Evolutionary conservation across 805 yeast genomes (phyloP), one percentile per base, ranked within the genome.

Genomic region (Ogataea paraovalis): DNA sequence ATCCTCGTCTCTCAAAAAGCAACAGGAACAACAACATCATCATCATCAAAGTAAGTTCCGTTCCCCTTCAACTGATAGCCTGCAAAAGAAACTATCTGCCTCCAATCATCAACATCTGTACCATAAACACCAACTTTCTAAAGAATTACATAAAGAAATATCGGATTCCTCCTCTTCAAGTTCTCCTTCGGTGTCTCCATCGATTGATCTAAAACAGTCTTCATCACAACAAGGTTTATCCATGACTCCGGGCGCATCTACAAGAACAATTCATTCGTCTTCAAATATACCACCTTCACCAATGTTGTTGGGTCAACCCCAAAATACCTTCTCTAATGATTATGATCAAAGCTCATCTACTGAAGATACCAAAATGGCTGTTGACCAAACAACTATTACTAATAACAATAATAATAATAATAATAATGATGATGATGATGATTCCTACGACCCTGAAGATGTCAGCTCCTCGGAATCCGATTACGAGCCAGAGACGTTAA

Each of bases 401-500:
- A 20, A 37, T 16, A 12, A 19, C 28, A 21, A 5, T 9, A n/a
- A 20, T 21, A 23, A 36, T 22, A 21, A 14, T n/a, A 13, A 42
- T 23, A 42, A 14, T 34, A 22, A 25, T 42, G 18, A 16, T 12
- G 14, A 16, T 20, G 42, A 38, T 20, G 28, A 14, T 12, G 7
- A 16, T 2, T 33, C 42, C 8, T 56, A 55, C 37, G 47, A 53
- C 39, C 57, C 62, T 2, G 66, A 59, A 27, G 65, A 62, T 7
- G 59, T 58, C 20, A 52, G 53, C 19, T 57, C 57, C 20, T 45
- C 51, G 3, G 64, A 60, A n/a, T 51, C 58, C 4, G 61, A 56
- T 21, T 47, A 46, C 22, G 62, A 59, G 37, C 60, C 52, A 12
- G 60, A 60, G 30, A 51, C 60, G 33, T 52, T 69, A 10, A 62